Evolutionary conservation across 129 eudicot species (phyloP).

Genomic region (Tanacetum coccineum): DNA sequence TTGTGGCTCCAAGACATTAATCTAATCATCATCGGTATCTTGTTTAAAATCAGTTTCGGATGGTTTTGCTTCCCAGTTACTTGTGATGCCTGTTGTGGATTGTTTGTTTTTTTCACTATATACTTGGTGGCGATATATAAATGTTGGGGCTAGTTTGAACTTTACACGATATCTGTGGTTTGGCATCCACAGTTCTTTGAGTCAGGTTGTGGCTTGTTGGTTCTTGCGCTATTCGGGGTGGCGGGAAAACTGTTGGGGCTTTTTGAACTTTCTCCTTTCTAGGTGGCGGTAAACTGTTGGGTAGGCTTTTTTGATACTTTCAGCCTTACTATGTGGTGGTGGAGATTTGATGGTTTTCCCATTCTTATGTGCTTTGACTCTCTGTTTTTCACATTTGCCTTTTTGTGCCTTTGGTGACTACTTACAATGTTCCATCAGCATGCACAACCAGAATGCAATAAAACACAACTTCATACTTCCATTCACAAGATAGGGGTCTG

Average conservation of each 20-base stretch:
- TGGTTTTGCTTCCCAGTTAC: constrained; percentile 69
- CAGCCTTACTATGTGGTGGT: constrained; percentile 51
- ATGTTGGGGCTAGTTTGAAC: constrained; percentile 46
- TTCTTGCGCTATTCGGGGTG: constrained; percentile 53
- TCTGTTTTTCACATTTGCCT: constrained; percentile 82
- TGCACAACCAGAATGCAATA: constrained; percentile 27
- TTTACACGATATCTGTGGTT: constrained; percentile 43
- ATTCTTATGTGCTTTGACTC: constrained; percentile 70
- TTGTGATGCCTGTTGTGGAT: constrained; percentile 48
- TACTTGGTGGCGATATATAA: constrained; percentile 40
- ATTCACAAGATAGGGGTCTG: background rate
- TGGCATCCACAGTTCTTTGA: constrained; percentile 62
- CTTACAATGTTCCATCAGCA: constrained; percentile 98
- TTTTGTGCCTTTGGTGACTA: constrained; percentile 83
- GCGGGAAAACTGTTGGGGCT: constrained; percentile 28
- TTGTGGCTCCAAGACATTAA: constrained; percentile 68
- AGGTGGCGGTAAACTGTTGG: too few relatives aligned
- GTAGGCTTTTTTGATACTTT: constrained; percentile 32
- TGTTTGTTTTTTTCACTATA: constrained; percentile 39
- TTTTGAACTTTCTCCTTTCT: constrained; percentile 65
- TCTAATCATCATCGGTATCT: constrained; percentile 64
- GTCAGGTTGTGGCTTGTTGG: constrained; percentile 33
- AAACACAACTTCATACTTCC: background rate
- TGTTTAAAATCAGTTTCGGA: constrained; percentile 44
- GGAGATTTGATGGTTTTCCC: constrained; percentile 81